Base-by-base conservation (phyloP, 2,329 filamentous ascomycete genomes). In the Keithomyces neogunnii region DNA sequence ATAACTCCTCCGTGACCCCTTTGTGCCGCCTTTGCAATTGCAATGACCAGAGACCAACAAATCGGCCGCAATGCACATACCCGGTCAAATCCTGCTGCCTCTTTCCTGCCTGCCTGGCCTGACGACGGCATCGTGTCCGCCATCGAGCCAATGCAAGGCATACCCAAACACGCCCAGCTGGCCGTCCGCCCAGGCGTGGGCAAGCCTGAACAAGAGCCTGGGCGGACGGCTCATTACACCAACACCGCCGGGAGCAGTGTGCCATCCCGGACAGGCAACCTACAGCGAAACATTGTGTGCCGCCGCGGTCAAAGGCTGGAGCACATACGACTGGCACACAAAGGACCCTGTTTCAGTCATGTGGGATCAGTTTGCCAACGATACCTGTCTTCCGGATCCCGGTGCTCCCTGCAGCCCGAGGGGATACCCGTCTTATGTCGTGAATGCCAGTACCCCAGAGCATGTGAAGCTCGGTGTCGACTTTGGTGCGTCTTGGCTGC, bases 141-240 rank as follows among this genome's bases (percentile, higher is more conserved):
- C 9, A 40, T 19, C 38, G 5, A 40, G 19, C 38, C 6, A 19
- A 45, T 80, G 76, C 64, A 80, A 77, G 60, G 66, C 73, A 2
- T 73, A 70, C 45, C 76, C 75, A 2, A 69, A 67, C 26, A 69
- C 70, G 11, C 29, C 60, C 6, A 60, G 60, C 45, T 81, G 78
- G 79, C 79, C 78, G 0, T 70, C 69, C 1, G 53, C 67, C 10
- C 57, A 63, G 1, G 62, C 62, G 10, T 81, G 78, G 78, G 53
- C 58, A 5, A 56, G 57, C 11, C 66, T 82, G 48, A 77, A 80
- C 61, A 57, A 64, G 6, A 70, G 72, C 3, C 61, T 73, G 28
- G 63, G 60, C 7, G 74, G 75, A 3, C 63, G 63, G 33, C 66
- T 79, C 13, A 58, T 78, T 49, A 63, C 60, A 36, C 66, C 76